Conservation (phyloP, 2,329 filamentous ascomycete genomes). For the Cladosporium austrohemisphaericum region DNA sequence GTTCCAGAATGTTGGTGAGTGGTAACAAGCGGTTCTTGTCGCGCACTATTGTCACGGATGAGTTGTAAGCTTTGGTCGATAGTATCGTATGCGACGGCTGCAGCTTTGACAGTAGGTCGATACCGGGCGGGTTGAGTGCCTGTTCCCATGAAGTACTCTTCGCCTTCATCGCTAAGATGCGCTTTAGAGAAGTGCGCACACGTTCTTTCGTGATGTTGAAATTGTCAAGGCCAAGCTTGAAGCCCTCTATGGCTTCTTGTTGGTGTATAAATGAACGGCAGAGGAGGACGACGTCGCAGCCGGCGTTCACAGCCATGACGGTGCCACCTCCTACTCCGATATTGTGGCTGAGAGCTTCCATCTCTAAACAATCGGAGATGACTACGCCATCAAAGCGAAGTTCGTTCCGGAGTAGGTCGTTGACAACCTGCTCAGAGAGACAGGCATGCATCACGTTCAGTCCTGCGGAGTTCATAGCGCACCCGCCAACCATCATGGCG, state of each 20-base stretch:
- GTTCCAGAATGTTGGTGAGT: slow-evolving; percentile 73
- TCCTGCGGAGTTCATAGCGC: slow-evolving; percentile 83
- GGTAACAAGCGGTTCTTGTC: slow-evolving; percentile 85
- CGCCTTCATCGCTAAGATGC: slow-evolving; percentile 76
- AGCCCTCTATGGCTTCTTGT: slow-evolving; percentile 82
- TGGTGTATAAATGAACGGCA: slow-evolving; percentile 86
- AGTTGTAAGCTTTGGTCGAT: slow-evolving; percentile 83
- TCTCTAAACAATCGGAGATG: slow-evolving; percentile 91
- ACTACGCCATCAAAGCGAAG: slow-evolving; percentile 88
- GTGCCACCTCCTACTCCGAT: slow-evolving; percentile 96
- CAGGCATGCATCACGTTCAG: slow-evolving; percentile 96
- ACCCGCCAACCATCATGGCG: slow-evolving; percentile 93
- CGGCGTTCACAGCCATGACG: slow-evolving; percentile 95
- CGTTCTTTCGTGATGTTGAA: slow-evolving; percentile 79
- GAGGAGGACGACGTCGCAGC: slow-evolving; percentile 85
- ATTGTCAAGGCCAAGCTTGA: slow-evolving; percentile 86
- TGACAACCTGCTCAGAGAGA: slow-evolving; percentile 86
- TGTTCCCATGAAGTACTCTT: slow-evolving; percentile 87
- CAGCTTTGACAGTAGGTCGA: slow-evolving; percentile 71
- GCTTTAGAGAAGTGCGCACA: slow-evolving; percentile 72
- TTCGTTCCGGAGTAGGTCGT: slow-evolving; percentile 82
- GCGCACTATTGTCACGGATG: slow-evolving; percentile 86
- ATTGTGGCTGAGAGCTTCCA: slow-evolving; percentile 92
- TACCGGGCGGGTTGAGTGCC: slow-evolving; percentile 80
- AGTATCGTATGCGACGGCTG: slow-evolving; percentile 78